Evolutionary conservation across 2,329 filamentous ascomycete genomes (phyloP), one percentile per base, ranked within the genome.

Genomic region (Verticillium tricorpus): DNA sequence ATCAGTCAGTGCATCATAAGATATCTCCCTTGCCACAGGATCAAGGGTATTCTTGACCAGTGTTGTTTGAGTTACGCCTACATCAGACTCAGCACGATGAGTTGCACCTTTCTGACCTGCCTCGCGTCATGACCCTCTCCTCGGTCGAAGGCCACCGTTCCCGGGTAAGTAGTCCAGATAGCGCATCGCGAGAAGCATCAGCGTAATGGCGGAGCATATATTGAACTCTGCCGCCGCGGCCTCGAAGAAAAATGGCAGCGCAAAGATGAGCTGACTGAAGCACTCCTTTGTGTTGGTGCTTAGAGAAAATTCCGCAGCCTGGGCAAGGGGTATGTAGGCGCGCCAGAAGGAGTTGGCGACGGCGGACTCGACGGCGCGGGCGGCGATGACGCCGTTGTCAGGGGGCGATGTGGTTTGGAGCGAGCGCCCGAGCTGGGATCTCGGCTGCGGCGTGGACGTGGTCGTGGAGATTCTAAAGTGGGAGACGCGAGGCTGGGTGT

Each of bases 151-250:
- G 12, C 19, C 19, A 15, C 28, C 25, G 17, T 19, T 12, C 22
- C 12, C 32, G 14, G n/a, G n/a, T 3, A 37, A 22, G 25, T 55
- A 55, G 25, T 8, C 14, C 4, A 63, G 40, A 32, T 61, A 32
- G 11, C 25, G 56, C 40, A 63, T 35, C n/a, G 59, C 61, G 15
- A 57, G 54, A 45, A 28, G 31, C 39, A 61, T 35, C 35, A 55
- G 61, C n/a, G 52, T 58, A 12, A 56, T 19, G 19, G 59, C 40
- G 40, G 58, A 22, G 34, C 37, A 35, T 19, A 55, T 56, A 3
- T 59, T 39, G 45, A 58, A 63, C 9, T 61, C 32, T 3, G 59
- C 61, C 14, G 59, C 61, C 12, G 28, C 25, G 11, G 61, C 59
- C 11, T 63, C 54, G 17, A 52, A 34, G 56, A 58, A 63, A 34